phyloP scores from a whole-genome alignment of 345 rosid species.

The Theobroma cacao region DNA sequence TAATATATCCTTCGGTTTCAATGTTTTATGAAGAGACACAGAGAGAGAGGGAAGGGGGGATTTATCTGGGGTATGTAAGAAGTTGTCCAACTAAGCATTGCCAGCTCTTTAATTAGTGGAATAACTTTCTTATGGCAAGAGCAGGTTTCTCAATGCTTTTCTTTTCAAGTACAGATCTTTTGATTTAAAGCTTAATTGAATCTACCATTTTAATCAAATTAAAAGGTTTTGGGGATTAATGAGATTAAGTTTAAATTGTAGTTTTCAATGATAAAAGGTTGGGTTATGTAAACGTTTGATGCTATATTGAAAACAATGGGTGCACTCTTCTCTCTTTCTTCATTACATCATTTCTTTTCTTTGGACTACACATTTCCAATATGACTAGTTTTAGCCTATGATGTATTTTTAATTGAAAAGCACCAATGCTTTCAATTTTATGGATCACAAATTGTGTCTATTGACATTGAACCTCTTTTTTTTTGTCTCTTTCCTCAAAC shows the following conservation, averaged over 20 bases:
- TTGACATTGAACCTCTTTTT: neutral
- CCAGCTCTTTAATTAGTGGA: neutral
- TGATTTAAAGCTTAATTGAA: too few relatives aligned
- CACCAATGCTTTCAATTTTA: neutral
- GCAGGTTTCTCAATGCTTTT: too few relatives aligned
- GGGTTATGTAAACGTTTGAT: neutral
- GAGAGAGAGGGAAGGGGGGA: too few relatives aligned
- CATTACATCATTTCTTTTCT: neutral
- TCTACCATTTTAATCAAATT: neutral
- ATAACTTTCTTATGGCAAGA: neutral
- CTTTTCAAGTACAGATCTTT: too few relatives aligned
- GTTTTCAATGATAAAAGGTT: neutral
- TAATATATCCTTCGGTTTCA: neutral
- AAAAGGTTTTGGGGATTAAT: neutral
- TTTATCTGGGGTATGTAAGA: neutral
- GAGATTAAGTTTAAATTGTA: neutral
- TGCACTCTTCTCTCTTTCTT: neutral
- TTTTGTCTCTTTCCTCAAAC: neutral
- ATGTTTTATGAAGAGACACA: neutral
- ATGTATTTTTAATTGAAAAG: neutral
- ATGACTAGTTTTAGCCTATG: neutral
- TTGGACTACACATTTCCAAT: neutral
- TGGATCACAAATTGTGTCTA: neutral
- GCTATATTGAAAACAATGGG: neutral
- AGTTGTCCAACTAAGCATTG: constrained; percentile 2